A percentile compares a stretch with the other conserved stretches of the same genome.
Evolutionary conservation across 108 stramenopile genomes (phyloP).

Genomic region (Skeletonema tropicum): DNA sequence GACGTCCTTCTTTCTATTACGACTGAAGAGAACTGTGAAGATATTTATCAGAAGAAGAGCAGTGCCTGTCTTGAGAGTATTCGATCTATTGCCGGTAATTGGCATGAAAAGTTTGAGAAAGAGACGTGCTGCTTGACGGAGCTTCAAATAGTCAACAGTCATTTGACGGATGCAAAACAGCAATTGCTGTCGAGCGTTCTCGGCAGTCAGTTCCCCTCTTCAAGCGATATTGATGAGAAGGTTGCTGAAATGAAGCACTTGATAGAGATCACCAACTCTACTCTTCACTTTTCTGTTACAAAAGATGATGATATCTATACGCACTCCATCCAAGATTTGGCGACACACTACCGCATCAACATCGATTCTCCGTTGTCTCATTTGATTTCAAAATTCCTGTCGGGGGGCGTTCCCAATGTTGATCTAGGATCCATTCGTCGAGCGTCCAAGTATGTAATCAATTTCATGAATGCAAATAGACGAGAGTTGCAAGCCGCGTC

Average conservation of each 20-base stretch:
- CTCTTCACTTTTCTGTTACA: not conserved
- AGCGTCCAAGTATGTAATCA: not conserved
- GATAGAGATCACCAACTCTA: not conserved
- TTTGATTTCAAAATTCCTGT: slow-evolving; percentile 12
- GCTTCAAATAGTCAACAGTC: not conserved
- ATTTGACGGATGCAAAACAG: not conserved
- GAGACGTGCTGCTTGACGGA: not conserved
- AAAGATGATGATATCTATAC: slow-evolving; percentile 2
- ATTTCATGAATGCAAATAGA: slow-evolving; percentile 1
- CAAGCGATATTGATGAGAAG: not conserved
- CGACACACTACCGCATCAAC: slow-evolving; percentile 15
- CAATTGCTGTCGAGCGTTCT: not conserved
- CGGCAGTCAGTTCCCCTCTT: not conserved
- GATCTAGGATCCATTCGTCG: not conserved
- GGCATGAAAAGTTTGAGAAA: slow-evolving; percentile 5
- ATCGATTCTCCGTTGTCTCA: not conserved
- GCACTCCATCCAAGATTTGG: slow-evolving; percentile 2
- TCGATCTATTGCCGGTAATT: not conserved
- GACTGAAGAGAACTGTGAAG: not conserved
- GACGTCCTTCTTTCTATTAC: not conserved
- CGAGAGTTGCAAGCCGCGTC: slow-evolving; percentile 13
- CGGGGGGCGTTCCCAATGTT: not conserved
- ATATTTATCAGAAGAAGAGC: not conserved
- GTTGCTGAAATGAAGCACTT: not conserved
- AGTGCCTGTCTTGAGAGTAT: not conserved